A percentile compares a stretch with the other conserved stretches of the same genome.
Evolutionary conservation across 768 basidiomycete genomes (phyloP).

Genomic region (Leccinum rimulosum): DNA sequence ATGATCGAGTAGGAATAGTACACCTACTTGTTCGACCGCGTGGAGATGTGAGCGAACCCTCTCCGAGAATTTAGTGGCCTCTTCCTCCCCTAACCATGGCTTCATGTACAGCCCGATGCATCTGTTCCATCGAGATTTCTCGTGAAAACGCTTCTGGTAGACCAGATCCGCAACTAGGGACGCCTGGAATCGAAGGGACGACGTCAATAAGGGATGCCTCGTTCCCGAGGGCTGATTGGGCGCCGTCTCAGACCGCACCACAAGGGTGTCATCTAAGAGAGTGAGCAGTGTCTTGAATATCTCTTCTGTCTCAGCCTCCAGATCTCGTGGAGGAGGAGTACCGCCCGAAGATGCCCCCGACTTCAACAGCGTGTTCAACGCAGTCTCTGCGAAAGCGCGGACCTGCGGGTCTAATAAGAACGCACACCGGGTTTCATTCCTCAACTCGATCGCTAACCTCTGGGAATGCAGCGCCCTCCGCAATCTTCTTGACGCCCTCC

Average conservation of each 20-base stretch:
- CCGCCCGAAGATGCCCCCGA: conserved; percentile 80
- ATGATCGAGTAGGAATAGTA: background rate
- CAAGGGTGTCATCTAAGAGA: conserved; percentile 50
- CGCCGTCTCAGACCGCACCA: conserved; percentile 38
- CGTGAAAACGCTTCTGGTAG: conserved; percentile 51
- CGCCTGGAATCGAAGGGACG: conserved; percentile 68
- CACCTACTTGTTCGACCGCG: conserved; percentile 66
- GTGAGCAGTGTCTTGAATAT: conserved; percentile 56
- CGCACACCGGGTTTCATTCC: conserved; percentile 6
- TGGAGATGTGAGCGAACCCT: conserved; percentile 69
- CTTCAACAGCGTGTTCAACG: conserved; percentile 74
- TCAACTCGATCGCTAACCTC: conserved; percentile 51
- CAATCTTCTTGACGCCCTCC: conserved; percentile 88
- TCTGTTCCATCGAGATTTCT: conserved; percentile 59
- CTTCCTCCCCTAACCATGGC: conserved; percentile 63
- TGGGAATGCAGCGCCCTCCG: conserved; percentile 89
- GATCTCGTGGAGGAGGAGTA: conserved; percentile 69
- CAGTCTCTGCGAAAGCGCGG: conserved; percentile 87
- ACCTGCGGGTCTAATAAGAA: conserved; percentile 45
- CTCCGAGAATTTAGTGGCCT: conserved; percentile 53
- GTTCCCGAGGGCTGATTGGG: conserved; percentile 53
- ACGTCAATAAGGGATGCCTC: conserved; percentile 55
- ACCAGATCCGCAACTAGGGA: conserved; percentile 78
- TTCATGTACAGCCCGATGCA: conserved; percentile 70
- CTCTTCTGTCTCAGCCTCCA: conserved; percentile 58